Evolutionary conservation across 2,329 filamentous ascomycete genomes (phyloP).

Genomic region (Trichophyton benhamiae): DNA sequence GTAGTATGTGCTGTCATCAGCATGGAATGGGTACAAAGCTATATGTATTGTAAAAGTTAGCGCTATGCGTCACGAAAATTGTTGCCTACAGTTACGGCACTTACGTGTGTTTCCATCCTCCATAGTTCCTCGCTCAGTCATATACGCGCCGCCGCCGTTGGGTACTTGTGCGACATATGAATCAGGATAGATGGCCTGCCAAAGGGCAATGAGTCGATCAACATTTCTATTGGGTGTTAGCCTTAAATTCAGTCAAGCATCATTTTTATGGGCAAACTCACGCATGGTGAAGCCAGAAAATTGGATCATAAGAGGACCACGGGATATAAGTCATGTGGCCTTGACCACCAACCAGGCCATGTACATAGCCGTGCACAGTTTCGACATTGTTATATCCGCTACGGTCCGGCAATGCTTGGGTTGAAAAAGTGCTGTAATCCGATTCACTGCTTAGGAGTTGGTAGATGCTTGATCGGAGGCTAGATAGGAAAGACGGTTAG

Average conservation of each 20-base stretch:
- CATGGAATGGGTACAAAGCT: constrained; percentile 56
- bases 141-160: constrained; percentile 49
- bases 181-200: constrained; percentile 60
- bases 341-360: constrained; percentile 43
- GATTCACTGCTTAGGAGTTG: constrained; percentile 18
- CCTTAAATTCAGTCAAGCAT: background rate
- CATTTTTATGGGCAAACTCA: constrained; percentile 16
- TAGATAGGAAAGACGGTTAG: constrained; percentile 2
- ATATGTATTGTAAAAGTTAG: background rate
- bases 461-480: constrained; percentile 18
- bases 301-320: constrained; percentile 65
- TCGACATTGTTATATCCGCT: constrained; percentile 27
- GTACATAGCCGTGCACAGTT: constrained; percentile 37
- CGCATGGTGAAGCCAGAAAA: constrained; percentile 65
- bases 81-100: constrained; percentile 8
- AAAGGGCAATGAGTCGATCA: constrained; percentile 63
- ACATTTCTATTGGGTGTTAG: constrained; percentile 41
- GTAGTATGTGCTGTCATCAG: constrained; percentile 49
- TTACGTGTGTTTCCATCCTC: constrained; percentile 42
- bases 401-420: constrained; percentile 12
- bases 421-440: constrained; percentile 21
- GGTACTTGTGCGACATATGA: constrained; percentile 50
- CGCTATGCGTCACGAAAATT: background rate
- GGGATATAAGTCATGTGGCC: constrained; percentile 61
- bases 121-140: constrained; percentile 41